Conservation (phyloP, 2,329 filamentous ascomycete species). For the Trichoderma harzianum region DNA sequence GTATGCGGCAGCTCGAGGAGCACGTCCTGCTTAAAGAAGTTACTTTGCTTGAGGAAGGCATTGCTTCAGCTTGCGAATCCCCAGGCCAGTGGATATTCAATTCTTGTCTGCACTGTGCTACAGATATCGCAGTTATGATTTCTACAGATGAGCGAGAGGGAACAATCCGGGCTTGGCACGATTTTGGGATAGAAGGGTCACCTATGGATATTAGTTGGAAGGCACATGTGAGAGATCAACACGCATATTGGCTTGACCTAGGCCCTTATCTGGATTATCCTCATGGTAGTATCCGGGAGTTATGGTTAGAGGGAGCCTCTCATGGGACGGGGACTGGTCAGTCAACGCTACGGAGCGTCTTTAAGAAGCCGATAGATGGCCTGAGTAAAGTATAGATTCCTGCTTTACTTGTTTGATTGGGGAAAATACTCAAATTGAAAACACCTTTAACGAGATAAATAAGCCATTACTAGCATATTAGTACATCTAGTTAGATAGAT, state of each 20-base stretch:
- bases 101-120: not conserved
- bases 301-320: not conserved
- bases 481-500: too few species aligned
- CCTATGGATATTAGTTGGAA: not conserved
- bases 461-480: too few species aligned
- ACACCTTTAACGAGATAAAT: too few species aligned
- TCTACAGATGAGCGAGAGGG: not conserved
- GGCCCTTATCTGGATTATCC: not conserved
- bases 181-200: not conserved
- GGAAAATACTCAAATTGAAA: too few species aligned
- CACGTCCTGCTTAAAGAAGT: not conserved
- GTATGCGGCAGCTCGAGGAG: not conserved
- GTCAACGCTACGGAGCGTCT: not conserved
- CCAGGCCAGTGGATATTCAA: not conserved
- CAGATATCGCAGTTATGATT: not conserved
- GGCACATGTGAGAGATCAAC: not conserved
- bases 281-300: not conserved
- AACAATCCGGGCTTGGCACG: not conserved
- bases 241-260: not conserved
- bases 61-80: not conserved
- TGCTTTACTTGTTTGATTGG: too few species aligned
- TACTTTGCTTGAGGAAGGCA: not conserved
- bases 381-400: not conserved
- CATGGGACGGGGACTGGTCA: not conserved
- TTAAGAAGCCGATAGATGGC: not conserved